Evolutionary conservation across 768 basidiomycete genomes (phyloP).

Genomic region (Hericium rajendrae): DNA sequence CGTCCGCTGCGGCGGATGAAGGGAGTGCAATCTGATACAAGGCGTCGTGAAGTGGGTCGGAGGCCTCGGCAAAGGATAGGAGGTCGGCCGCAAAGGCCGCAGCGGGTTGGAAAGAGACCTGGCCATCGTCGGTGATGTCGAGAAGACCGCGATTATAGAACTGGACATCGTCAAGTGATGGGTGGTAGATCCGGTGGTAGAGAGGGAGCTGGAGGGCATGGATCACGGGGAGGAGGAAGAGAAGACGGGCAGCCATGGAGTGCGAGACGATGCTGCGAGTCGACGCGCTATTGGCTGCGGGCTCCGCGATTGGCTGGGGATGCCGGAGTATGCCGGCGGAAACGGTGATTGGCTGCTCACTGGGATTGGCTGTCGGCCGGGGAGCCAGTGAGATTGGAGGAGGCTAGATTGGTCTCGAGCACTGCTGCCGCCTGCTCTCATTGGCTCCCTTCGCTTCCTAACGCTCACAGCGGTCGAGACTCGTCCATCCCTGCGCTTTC

Average conservation of each 20-base stretch:
- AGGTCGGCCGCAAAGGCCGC: constrained; percentile 39
- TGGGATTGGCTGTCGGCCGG: not conserved
- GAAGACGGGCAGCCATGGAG: constrained; percentile 20
- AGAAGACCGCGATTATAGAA: constrained; percentile 37
- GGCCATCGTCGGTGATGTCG: constrained; percentile 18
- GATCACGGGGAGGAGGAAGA: constrained; percentile 13
- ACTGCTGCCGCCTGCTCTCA: not conserved
- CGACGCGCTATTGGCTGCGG: not conserved
- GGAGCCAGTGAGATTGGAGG: not conserved
- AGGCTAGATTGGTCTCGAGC: not conserved
- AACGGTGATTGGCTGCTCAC: not conserved
- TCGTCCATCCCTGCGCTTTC: not conserved
- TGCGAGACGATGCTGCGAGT: constrained; percentile 9
- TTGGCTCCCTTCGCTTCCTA: not conserved
- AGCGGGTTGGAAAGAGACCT: constrained; percentile 30
- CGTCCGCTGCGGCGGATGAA: constrained; percentile 32
- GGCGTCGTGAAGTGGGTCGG: constrained; percentile 29
- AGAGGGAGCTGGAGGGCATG: constrained; percentile 22
- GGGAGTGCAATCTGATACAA: constrained; percentile 68
- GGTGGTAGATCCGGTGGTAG: constrained; percentile 47
- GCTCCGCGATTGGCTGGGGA: constrained; percentile 17
- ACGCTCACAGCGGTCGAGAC: constrained; percentile 5
- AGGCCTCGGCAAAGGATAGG: constrained; percentile 28
- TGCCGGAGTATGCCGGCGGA: not conserved
- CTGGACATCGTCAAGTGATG: constrained; percentile 22